Evolutionary conservation across 179 eudicot species (phyloP).

Genomic region (Carnegiea gigantea): DNA sequence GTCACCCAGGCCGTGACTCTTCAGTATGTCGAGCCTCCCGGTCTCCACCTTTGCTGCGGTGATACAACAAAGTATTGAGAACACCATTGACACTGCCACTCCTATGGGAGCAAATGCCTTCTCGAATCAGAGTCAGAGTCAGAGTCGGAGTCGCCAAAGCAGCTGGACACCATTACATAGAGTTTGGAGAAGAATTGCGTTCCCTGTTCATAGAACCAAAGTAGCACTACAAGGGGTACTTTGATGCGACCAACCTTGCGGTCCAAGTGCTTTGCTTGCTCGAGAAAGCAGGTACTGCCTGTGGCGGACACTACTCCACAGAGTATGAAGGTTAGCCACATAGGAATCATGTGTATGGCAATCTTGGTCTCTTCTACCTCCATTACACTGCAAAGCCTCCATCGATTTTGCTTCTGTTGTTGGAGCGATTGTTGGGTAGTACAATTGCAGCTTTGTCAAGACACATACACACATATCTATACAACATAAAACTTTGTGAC

Average conservation of each 20-base stretch:
- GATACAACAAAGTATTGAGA: conserved; percentile 48
- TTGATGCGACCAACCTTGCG: conserved; percentile 38
- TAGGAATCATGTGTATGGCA: conserved; percentile 45
- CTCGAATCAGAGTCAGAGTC: background rate
- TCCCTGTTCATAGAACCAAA: conserved; percentile 27
- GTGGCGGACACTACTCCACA: conserved; percentile 50
- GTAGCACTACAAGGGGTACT: conserved; percentile 38
- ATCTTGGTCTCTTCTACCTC: conserved; percentile 69
- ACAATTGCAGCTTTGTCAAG: conserved; percentile 61
- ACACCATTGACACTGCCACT: conserved; percentile 40
- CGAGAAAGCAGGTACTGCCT: conserved; percentile 60
- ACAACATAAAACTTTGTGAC: too few species aligned
- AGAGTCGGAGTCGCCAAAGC: background rate
- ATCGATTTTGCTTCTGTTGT: conserved; percentile 36
- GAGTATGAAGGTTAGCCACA: conserved; percentile 55
- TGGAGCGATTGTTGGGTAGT: conserved; percentile 17
- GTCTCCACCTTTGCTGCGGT: conserved; percentile 54
- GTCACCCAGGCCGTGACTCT: conserved; percentile 37
- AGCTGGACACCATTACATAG: background rate
- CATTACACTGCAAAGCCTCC: conserved; percentile 56
- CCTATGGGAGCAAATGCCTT: conserved; percentile 35
- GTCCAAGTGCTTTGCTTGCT: conserved; percentile 58
- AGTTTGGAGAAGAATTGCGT: conserved; percentile 13
- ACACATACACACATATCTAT: conserved; percentile 29
- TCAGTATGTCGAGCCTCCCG: conserved; percentile 36